These are phyloP conservation scores for Chalciporus piperatus DNA, from an alignment of 768 basidiomycete species.

Conservation along the genomic window DNA sequence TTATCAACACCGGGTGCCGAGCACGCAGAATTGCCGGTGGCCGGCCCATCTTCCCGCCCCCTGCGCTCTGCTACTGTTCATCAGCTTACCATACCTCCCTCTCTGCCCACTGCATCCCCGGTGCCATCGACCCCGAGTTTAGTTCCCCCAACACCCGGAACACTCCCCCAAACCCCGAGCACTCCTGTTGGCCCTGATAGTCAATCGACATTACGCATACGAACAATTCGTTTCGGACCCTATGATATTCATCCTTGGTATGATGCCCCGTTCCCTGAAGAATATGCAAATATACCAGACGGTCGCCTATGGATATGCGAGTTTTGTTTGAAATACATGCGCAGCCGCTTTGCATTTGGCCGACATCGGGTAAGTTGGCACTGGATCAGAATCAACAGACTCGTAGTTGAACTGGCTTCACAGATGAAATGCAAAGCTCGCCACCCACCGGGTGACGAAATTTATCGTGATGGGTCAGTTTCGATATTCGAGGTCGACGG, in stretches of 20 bases:
- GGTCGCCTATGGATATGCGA: conserved; percentile 96
- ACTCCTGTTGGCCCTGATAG: conserved; percentile 23
- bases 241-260: conserved; percentile 98
- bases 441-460: conserved; percentile 97
- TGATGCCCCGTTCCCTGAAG: conserved; percentile 97
- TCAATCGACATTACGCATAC: conserved; percentile 60
- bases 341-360: conserved; percentile 80
- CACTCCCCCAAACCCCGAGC: conserved; percentile 31
- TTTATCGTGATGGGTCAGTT: conserved; percentile 84
- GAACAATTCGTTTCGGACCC: conserved; percentile 83
- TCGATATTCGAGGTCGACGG: conserved; percentile 99
- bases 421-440: conserved; percentile 93
- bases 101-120: conserved; percentile 33
- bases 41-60: conserved; percentile 59
- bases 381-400: neutral
- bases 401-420: conserved; percentile 11
- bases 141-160: conserved; percentile 33
- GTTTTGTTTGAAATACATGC: conserved; percentile 98
- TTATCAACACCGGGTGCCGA: conserved; percentile 33
- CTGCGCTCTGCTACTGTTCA: conserved; percentile 57
- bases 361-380: conserved; percentile 72
- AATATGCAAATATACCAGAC: conserved; percentile 89
- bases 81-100: conserved; percentile 30
- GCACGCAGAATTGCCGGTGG: conserved; percentile 36
- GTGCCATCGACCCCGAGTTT: conserved; percentile 37